A percentile compares a stretch with the other conserved stretches of the same genome.
These are phyloP conservation scores for Solanum aculeatissimum DNA, from an alignment of 305 asterid species.

Conservation along the genomic window DNA sequence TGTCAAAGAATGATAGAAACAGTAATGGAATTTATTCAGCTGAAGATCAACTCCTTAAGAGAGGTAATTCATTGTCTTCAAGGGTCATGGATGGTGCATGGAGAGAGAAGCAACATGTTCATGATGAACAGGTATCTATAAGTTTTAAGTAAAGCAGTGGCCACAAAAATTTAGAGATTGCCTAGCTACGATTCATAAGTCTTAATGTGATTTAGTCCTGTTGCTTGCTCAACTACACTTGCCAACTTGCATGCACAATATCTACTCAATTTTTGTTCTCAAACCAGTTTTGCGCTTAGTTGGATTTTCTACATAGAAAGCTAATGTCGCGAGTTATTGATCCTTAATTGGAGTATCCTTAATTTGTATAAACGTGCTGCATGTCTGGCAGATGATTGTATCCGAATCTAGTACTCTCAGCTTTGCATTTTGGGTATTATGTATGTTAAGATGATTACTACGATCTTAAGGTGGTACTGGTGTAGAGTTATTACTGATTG, in stretches of 20 bases:
- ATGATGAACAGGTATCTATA: slow-evolving; percentile 54
- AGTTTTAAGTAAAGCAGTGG: neutral
- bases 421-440: neutral
- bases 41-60: slow-evolving; percentile 21
- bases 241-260: neutral
- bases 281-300: neutral
- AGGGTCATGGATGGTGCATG: slow-evolving; percentile 19
- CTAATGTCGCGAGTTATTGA: neutral
- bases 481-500: neutral
- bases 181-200: neutral
- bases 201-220: neutral
- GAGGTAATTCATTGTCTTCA: slow-evolving; percentile 27
- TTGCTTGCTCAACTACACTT: neutral
- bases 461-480: neutral
- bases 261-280: neutral
- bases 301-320: neutral
- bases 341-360: neutral
- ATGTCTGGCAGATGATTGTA: no score
- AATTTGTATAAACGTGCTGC: no score
- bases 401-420: neutral
- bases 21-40: slow-evolving; percentile 24
- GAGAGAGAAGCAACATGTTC: slow-evolving; percentile 42
- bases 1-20: slow-evolving; percentile 21
- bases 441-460: neutral
- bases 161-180: neutral